A percentile compares a stretch with the other conserved stretches of the same genome.
Evolutionary conservation across 2,329 filamentous ascomycete species (phyloP).

Genomic region (Alternaria longipes): DNA sequence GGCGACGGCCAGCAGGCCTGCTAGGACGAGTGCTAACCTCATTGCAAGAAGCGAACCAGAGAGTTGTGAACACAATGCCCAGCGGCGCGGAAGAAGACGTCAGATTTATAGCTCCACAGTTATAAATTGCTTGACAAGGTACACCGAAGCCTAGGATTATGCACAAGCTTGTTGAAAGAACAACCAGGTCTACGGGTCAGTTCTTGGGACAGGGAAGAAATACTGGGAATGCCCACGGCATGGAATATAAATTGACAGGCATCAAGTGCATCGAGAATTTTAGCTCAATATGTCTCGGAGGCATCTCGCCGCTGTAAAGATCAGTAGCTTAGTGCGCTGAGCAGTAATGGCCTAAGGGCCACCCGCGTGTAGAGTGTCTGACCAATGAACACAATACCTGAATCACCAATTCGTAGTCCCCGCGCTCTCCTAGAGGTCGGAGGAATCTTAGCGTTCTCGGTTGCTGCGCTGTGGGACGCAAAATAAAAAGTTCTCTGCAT

Average conservation of each 20-base stretch:
- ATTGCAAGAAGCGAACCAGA: not conserved
- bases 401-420: not conserved
- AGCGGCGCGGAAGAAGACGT: not conserved
- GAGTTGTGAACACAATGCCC: not conserved
- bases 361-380: not conserved
- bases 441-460: not conserved
- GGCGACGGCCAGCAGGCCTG: not conserved
- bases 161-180: not conserved
- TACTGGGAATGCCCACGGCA: not conserved
- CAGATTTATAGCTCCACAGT: not conserved
- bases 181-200: not conserved
- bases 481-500: not conserved
- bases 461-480: not conserved
- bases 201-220: not conserved
- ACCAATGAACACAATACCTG: not conserved
- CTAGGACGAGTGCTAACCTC: not conserved
- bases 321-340: not conserved
- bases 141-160: not conserved
- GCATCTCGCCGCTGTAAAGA: not conserved
- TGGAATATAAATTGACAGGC: not conserved
- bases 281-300: not conserved
- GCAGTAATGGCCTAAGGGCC: not conserved
- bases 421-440: not conserved
- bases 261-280: not conserved
- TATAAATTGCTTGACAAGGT: not conserved